Base-by-base conservation (phyloP, 345 rosid species). In the Toxicodendron radicans region DNA sequence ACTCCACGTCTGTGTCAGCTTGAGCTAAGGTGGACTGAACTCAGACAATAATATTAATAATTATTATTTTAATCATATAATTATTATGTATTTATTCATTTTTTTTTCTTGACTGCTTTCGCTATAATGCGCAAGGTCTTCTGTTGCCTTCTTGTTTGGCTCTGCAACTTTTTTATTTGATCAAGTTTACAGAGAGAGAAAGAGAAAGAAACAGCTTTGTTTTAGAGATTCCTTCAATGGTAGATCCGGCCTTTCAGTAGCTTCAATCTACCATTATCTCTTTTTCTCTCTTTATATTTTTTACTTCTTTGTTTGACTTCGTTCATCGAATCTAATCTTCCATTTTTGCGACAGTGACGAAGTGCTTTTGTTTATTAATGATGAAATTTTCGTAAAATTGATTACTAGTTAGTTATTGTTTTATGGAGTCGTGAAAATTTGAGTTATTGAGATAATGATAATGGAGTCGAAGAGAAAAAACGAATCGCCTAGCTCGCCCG, bases 381-480 rank as follows among this genome's bases (percentile, higher is more conserved):
- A 14, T 51, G 54, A 51, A 51, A 16, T 13, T 51, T 51, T 51
- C 54, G 18, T 16, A 38, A 38, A 73, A 21, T 16, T 62, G 12
- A 10, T 43, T 32, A 38, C 43, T 38, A 17, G 56, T 35, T 58
- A 5, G 4, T 21, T 54, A 20, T n/a, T 1, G 32, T 33, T 53
- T 32, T 14, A 43, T 60, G 35, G 54, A 30, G 57, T 11, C 30
- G n/a, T 38, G 24, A 56, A 45, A 7, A 32, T 71, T 59, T 71
- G 20, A 24, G 24, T 48, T 11, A 41, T n/a, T 58, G 45, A 58
- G 1, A 60, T 17, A n/a, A 79, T 76, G 85, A 82, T 78, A 63
- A 68, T 59, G 14, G 73, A 79, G 60, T 73, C 68, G 20, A 89
- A 85, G 80, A 75, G 71, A 48, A 70, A 24, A 45, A 80, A 51